These are phyloP conservation scores for Quercus wislizeni DNA, from an alignment of 306 rosid species.

Conservation along the genomic window DNA sequence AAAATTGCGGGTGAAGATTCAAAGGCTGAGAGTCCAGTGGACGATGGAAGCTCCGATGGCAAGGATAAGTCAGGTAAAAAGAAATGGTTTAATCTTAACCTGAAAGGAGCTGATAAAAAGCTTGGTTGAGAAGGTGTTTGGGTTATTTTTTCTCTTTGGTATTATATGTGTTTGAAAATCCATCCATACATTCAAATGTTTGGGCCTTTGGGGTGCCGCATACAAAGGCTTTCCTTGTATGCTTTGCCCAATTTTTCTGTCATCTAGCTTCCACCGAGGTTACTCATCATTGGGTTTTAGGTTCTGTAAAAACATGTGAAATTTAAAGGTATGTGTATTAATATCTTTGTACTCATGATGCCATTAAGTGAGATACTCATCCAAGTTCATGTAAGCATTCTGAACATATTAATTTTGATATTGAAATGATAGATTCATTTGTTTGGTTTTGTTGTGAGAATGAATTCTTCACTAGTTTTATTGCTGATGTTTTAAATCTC, in stretches of 20 bases:
- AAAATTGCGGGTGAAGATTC: slow-evolving; percentile 62
- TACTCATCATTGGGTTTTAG: slow-evolving; percentile 29
- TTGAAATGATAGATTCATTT: slow-evolving; percentile 41
- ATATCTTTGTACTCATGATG: slow-evolving; percentile 21
- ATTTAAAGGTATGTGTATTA: slow-evolving; percentile 36
- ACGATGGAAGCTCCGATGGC: slow-evolving; percentile 84
- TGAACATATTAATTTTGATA: slow-evolving; percentile 30
- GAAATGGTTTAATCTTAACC: slow-evolving; percentile 94
- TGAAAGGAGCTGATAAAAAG: slow-evolving; percentile 62
- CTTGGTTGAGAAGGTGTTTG: slow-evolving; percentile 35
- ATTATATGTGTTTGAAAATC: slow-evolving; percentile 21
- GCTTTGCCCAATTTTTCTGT: slow-evolving; percentile 32
- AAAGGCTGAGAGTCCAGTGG: slow-evolving; percentile 64
- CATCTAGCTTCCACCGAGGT: slow-evolving; percentile 38
- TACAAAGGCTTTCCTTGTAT: slow-evolving; percentile 34
- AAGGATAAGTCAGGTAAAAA: slow-evolving; percentile 82
- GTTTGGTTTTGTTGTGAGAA: slow-evolving; percentile 5
- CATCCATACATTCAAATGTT: slow-evolving; percentile 22
- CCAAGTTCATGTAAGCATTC: slow-evolving; percentile 23
- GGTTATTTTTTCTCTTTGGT: slow-evolving; percentile 8
- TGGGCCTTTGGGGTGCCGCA: slow-evolving; percentile 23
- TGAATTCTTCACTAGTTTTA: not conserved
- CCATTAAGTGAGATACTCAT: not conserved
- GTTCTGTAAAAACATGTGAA: slow-evolving; percentile 41
- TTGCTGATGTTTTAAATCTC: not conserved